These are phyloP conservation scores for Pleurotus platypus DNA, from an alignment of 768 basidiomycete genomes.

Conservation along the genomic window DNA sequence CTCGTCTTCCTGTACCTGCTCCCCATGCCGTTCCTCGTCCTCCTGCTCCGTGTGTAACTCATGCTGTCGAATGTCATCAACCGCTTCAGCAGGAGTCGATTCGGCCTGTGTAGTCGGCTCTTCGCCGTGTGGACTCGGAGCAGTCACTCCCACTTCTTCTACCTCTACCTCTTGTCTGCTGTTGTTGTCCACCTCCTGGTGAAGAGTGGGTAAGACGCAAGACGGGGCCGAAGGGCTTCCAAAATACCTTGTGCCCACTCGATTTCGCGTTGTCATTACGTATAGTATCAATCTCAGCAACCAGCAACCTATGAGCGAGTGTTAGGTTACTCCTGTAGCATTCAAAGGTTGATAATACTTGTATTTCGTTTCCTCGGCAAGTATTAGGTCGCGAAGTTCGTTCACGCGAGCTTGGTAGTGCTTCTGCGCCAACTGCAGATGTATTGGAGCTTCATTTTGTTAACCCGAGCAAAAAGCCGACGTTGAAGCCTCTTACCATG, in stretches of 20 bases:
- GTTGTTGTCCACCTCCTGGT: too few relatives aligned
- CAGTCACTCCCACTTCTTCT: too few relatives aligned
- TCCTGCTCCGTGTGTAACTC: too few relatives aligned
- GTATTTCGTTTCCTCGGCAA: constrained; percentile 74
- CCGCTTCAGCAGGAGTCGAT: too few relatives aligned
- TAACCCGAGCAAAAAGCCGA: not conserved
- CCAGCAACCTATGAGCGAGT: constrained; percentile 40
- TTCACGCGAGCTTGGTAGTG: constrained; percentile 66
- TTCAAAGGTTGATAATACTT: constrained; percentile 41
- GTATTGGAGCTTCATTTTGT: constrained; percentile 48
- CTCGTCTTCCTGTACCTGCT: too few relatives aligned
- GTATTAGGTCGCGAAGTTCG: constrained; percentile 71
- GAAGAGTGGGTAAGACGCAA: too few relatives aligned
- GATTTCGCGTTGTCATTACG: constrained; percentile 60
- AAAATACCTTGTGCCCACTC: constrained; percentile 11
- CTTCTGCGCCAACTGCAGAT: constrained; percentile 71
- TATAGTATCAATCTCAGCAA: constrained; percentile 75
- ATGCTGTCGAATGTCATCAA: too few relatives aligned
- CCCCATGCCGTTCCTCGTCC: too few relatives aligned
- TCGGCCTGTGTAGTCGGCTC: too few relatives aligned
- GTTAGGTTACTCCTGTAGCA: not conserved
- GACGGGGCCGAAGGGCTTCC: too few relatives aligned
- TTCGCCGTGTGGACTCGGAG: too few relatives aligned
- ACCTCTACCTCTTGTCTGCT: too few relatives aligned
- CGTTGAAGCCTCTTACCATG: constrained; percentile 39